These are phyloP conservation scores for Verticillium nonalfalfae DNA, from an alignment of 2,329 filamentous ascomycete genomes.

Conservation along the genomic window DNA sequence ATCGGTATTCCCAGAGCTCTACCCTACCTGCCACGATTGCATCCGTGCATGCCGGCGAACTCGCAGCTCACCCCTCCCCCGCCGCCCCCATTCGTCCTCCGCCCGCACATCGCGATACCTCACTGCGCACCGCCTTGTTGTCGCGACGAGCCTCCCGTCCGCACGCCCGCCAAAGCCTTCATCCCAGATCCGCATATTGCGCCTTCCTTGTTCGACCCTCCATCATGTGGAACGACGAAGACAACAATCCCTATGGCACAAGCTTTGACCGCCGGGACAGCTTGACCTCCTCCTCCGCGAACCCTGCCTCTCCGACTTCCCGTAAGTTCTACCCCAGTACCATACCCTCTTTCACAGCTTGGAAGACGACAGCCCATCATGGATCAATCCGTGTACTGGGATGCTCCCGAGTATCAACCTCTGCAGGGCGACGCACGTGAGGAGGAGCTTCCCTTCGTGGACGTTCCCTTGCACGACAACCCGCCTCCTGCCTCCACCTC, in stretches of 20 bases:
- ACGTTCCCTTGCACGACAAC: not conserved
- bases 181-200: not conserved
- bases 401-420: not conserved
- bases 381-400: not conserved
- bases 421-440: not conserved
- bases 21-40: not conserved
- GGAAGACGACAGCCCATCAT: not conserved
- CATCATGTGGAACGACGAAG: conserved; percentile 97
- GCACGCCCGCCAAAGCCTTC: not conserved
- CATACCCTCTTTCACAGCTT: not conserved
- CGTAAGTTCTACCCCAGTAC: conserved; percentile 34
- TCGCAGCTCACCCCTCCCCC: not conserved
- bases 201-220: conserved; percentile 1
- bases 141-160: not conserved
- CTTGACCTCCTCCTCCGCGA: conserved; percentile 60
- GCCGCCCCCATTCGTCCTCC: not conserved
- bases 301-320: conserved; percentile 55
- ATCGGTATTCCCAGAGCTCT: not conserved
- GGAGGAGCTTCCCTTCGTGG: not conserved
- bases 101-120: not conserved
- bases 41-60: not conserved
- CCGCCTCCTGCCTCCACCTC: not conserved
- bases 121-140: not conserved
- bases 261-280: conserved; percentile 87
- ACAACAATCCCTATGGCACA: conserved; percentile 92